phyloP scores from a whole-genome alignment of 805 yeast species.

The Starmerella geochares region DNA sequence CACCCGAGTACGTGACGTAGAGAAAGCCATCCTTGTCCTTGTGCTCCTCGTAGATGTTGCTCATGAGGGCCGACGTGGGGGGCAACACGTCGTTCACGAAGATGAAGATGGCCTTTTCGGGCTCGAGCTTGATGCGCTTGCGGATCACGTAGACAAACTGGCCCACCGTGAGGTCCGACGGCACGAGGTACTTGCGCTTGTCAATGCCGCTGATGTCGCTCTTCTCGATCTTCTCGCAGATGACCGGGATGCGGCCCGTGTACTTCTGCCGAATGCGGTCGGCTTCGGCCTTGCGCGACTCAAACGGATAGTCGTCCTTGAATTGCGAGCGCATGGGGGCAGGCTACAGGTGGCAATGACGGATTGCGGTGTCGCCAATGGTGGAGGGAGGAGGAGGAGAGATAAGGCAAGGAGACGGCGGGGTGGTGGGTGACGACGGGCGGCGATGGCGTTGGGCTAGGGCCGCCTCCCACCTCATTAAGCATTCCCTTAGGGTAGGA shows the following conservation, averaged over 20 bases:
- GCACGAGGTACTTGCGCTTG: constrained; percentile 92
- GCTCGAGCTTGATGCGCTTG: constrained; percentile 87
- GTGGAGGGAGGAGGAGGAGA: not conserved
- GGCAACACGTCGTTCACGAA: constrained; percentile 95
- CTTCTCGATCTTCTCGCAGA: constrained; percentile 95
- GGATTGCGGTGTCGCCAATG: constrained; percentile 5
- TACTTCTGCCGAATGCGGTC: constrained; percentile 81
- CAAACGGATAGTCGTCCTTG: constrained; percentile 91
- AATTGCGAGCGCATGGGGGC: constrained; percentile 68
- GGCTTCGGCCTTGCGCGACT: constrained; percentile 91
- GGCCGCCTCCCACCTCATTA: not conserved
- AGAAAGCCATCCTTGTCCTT: constrained; percentile 96
- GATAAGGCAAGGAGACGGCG: constrained; percentile 8
- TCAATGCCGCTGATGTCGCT: constrained; percentile 93
- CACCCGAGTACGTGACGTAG: constrained; percentile 92
- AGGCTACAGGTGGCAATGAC: not conserved
- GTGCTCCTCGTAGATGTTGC: constrained; percentile 89
- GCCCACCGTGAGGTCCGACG: constrained; percentile 91
- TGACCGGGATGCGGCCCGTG: constrained; percentile 87
- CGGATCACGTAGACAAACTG: constrained; percentile 97
- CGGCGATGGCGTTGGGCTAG: constrained; percentile 8
- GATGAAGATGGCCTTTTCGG: constrained; percentile 95
- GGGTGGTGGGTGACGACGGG: constrained; percentile 2
- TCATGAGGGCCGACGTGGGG: constrained; percentile 95
- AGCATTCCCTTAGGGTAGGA: not conserved